Evolutionary conservation across 179 eudicot species (phyloP), one percentile per base, ranked within the genome.

Genomic region (Silene coronaria): DNA sequence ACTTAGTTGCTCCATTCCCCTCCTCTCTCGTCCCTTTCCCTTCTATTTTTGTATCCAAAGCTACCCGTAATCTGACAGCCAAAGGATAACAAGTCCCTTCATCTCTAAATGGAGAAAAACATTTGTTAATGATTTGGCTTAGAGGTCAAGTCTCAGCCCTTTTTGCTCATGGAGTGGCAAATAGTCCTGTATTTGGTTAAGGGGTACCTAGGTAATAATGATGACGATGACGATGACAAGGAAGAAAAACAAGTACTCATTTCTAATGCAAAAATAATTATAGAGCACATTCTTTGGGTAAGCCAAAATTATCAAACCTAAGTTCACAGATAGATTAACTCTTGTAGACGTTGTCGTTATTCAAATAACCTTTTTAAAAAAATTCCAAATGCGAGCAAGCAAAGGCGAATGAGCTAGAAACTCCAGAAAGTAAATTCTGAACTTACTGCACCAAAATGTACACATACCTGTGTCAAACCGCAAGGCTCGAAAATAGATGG

Each of bases 401-500:
- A 22, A 21, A 66, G 34, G 66, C 17, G 19, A 57, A 67, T 14
- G 21, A 26, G 42, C 48, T 68, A 67, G 46, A 26, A 34, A 53
- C 75, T 21, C 27, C 62, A 13, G 61, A 42, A 27, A 67, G 13
- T 5, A 78, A 64, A 7, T 61, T 30, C 75, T 61, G 71, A 75
- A 57, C 16, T 60, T 67, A 48, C 32, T 42, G 13, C 42, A 59
- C 51, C 13, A 51, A 80, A 67, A 60, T 69, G n/a, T 6, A 34
- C 53, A 42, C 32, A 19, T 87, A 94, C 98, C 97, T 94, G 98
- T 75, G 98, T 94, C 76, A 94, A 90, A 81, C 98, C 98, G 79
- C 98, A 94, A 75, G 98, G 98, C 88, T 94, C 98, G 77, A 94
- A 92, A 70, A 94, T 88, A 21, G 97, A 94, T 19, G 97, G 97